Conservation (phyloP, 2,329 filamentous ascomycete genomes). For the Microsporum ferrugineum region DNA sequence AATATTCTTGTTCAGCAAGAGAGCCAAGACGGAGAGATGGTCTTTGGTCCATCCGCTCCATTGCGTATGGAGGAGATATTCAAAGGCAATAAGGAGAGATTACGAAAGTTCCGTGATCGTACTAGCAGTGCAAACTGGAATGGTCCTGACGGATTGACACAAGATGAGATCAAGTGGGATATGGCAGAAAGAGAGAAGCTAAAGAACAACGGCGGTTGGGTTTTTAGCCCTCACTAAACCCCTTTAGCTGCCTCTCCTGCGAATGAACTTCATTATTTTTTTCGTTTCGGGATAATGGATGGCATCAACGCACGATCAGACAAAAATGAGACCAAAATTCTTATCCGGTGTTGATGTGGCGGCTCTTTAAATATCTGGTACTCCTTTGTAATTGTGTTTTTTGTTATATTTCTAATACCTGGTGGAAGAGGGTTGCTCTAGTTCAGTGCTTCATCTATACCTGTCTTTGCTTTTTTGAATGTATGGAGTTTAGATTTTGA, state of each 20-base stretch:
- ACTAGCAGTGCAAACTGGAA: conserved; percentile 95
- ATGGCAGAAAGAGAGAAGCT: conserved; percentile 67
- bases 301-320: neutral
- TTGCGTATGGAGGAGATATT: conserved; percentile 97
- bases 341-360: neutral
- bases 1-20: conserved; percentile 70
- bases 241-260: neutral
- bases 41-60: conserved; percentile 81
- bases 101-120: conserved; percentile 77
- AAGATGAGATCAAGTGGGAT: conserved; percentile 76
- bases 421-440: neutral
- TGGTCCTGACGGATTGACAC: conserved; percentile 66
- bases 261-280: neutral
- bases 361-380: neutral
- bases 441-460: neutral
- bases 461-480: neutral
- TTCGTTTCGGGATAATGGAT: neutral
- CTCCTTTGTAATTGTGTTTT: neutral
- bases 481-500: conserved; percentile 2
- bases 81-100: conserved; percentile 70
- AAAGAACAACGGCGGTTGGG: conserved; percentile 75
- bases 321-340: neutral
- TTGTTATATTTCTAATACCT: neutral
- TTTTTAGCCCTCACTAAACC: conserved; percentile 32
- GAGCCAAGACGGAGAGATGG: conserved; percentile 59